Evolutionary conservation across 176 grass and related monocot species (phyloP).

Genomic region (Triticum dicoccoides): DNA sequence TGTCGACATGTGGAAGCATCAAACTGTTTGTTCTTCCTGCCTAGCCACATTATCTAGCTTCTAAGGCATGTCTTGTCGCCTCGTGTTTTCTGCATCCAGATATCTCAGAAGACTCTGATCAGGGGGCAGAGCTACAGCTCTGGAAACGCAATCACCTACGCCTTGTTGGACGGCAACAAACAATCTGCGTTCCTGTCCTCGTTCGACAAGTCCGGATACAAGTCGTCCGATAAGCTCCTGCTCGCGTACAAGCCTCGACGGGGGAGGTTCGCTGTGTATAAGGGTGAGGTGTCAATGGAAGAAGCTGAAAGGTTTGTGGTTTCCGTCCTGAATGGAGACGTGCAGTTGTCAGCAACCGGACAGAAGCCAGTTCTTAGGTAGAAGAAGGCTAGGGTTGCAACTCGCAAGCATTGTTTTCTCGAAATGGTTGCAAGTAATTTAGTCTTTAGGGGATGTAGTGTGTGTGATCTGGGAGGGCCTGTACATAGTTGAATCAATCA

Average conservation of each 20-base stretch:
- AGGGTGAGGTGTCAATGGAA: constrained; percentile 55
- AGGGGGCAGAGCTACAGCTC: constrained; percentile 51
- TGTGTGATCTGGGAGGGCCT: neutral
- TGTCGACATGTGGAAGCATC: neutral
- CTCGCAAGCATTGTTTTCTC: constrained; percentile 14
- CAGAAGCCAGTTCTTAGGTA: constrained; percentile 61
- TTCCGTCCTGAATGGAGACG: constrained; percentile 82
- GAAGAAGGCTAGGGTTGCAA: neutral
- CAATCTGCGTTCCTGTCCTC: constrained; percentile 58
- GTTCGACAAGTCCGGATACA: constrained; percentile 62
- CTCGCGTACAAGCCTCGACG: constrained; percentile 80
- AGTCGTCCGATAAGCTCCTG: constrained; percentile 52
- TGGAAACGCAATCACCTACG: constrained; percentile 45
- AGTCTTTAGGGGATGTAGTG: neutral
- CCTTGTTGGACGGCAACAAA: constrained; percentile 69
- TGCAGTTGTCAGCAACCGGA: constrained; percentile 46
- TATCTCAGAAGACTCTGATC: constrained; percentile 81
- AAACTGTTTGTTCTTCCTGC: neutral
- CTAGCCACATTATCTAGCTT: neutral
- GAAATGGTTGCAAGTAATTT: constrained; percentile 20
- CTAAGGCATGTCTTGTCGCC: neutral
- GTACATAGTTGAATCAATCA: constrained; percentile 26
- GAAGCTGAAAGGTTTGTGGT: constrained; percentile 70
- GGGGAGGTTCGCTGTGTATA: constrained; percentile 50
- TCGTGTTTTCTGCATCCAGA: constrained; percentile 47